Conservation (phyloP, 805 yeast species). For the Spathaspora girioi region DNA sequence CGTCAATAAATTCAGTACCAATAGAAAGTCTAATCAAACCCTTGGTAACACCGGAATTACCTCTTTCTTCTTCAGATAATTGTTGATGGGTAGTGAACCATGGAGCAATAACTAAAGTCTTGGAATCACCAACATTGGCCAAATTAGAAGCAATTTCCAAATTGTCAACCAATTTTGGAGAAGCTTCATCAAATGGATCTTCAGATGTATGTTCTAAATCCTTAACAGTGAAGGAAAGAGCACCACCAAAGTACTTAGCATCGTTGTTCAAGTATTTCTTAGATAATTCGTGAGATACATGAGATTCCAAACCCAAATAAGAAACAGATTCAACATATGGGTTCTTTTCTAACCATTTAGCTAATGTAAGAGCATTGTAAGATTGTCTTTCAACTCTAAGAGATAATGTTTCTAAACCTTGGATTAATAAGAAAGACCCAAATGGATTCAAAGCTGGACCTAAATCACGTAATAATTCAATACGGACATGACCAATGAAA, state of each 20-base stretch:
- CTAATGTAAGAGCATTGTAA: slow-evolving; percentile 74
- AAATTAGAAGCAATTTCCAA: slow-evolving; percentile 85
- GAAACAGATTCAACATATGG: slow-evolving; percentile 85
- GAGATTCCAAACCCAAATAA: slow-evolving; percentile 83
- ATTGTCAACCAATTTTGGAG: slow-evolving; percentile 79
- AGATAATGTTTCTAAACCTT: slow-evolving; percentile 92
- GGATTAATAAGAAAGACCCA: slow-evolving; percentile 78
- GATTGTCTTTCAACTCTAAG: slow-evolving; percentile 93
- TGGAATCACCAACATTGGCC: slow-evolving; percentile 96
- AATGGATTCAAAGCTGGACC: slow-evolving; percentile 91
- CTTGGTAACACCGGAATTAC: slow-evolving; percentile 80
- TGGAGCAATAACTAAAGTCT: slow-evolving; percentile 94
- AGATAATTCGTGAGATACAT: slow-evolving; percentile 75
- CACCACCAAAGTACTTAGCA: slow-evolving; percentile 77
- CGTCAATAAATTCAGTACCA: slow-evolving; percentile 90
- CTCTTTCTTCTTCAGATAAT: slow-evolving; percentile 74
- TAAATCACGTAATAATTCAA: slow-evolving; percentile 83
- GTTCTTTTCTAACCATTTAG: slow-evolving; percentile 67
- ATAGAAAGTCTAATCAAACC: slow-evolving; percentile 86
- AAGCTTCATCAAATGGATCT: slow-evolving; percentile 68
- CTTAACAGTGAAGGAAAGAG: slow-evolving; percentile 86
- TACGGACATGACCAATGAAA: slow-evolving; percentile 74
- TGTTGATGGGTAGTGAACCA: slow-evolving; percentile 96
- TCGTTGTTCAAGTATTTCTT: slow-evolving; percentile 66
- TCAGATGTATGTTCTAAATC: slow-evolving; percentile 44